A percentile compares a stretch with the other conserved stretches of the same genome.
Evolutionary conservation across 768 basidiomycete species (phyloP).

Genomic region (Lactarius hengduanensis): DNA sequence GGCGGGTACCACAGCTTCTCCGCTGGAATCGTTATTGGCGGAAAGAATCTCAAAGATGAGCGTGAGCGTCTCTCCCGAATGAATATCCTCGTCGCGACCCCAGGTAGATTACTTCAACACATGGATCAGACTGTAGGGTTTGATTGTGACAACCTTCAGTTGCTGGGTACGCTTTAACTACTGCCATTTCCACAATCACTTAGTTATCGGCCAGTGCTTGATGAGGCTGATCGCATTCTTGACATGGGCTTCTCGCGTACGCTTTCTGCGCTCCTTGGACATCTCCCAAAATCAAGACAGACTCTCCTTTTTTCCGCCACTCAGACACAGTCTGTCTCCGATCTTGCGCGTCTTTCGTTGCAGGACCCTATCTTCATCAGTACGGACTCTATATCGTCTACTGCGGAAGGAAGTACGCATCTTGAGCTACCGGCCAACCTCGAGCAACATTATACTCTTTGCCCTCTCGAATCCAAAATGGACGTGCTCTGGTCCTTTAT

Average conservation of each 20-base stretch:
- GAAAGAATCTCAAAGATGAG: constrained; percentile 94
- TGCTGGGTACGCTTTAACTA: constrained; percentile 62
- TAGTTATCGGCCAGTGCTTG: constrained; percentile 61
- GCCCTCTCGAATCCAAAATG: constrained; percentile 82
- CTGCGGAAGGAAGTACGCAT: constrained; percentile 42
- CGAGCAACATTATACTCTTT: constrained; percentile 86
- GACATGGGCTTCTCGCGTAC: constrained; percentile 95
- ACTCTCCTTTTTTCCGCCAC: constrained; percentile 97
- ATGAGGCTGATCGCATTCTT: constrained; percentile 94
- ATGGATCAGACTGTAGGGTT: constrained; percentile 98
- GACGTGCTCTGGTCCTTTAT: constrained; percentile 93
- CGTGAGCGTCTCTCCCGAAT: constrained; percentile 83
- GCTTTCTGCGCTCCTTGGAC: constrained; percentile 84
- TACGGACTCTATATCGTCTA: constrained; percentile 40
- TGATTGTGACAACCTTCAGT: constrained; percentile 85
- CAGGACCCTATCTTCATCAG: constrained; percentile 77
- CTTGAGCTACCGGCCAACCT: constrained; percentile 69
- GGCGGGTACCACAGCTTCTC: constrained; percentile 91
- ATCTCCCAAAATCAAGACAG: constrained; percentile 89
- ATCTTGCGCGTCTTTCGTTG: constrained; percentile 87
- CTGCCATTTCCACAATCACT: not conserved
- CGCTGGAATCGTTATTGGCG: constrained; percentile 93
- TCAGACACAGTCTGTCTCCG: constrained; percentile 84
- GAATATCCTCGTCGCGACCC: constrained; percentile 99
- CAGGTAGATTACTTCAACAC: constrained; percentile 91